A percentile compares a stretch with the other conserved stretches of the same genome.
These are phyloP conservation scores for Tulasnella sp. DNA, from an alignment of 768 basidiomycete species.

Conservation along the genomic window DNA sequence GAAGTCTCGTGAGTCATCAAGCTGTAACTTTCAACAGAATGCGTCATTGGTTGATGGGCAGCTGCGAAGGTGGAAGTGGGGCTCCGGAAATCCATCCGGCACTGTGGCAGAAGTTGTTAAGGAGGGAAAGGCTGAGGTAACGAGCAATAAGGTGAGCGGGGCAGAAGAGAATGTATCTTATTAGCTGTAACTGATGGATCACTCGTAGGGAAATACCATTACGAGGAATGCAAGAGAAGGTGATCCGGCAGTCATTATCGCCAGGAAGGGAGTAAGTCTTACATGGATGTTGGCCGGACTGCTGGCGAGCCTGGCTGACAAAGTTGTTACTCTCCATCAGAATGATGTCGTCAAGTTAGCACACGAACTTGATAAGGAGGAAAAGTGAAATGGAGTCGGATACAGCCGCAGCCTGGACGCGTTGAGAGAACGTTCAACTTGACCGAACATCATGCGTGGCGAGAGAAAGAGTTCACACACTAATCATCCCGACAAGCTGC, in stretches of 20 bases:
- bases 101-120: conserved; percentile 33
- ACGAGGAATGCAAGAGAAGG: conserved; percentile 34
- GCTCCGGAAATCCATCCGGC: conserved; percentile 26
- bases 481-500: too few species aligned
- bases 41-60: too few species aligned
- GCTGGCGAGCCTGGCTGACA: background rate
- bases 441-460: too few species aligned
- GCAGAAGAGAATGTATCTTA: too few species aligned
- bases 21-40: too few species aligned
- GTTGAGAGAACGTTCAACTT: too few species aligned
- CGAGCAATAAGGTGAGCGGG: conserved; percentile 34
- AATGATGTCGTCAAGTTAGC: conserved; percentile 44
- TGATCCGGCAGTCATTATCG: conserved; percentile 41
- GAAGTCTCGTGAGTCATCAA: conserved; percentile 32
- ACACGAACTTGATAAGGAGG: conserved; percentile 38
- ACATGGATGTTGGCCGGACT: background rate
- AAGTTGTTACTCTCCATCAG: conserved; percentile 21
- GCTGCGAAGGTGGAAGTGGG: conserved; percentile 31
- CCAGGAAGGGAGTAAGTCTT: conserved; percentile 33
- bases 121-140: conserved; percentile 35
- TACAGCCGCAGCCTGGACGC: too few species aligned
- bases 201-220: conserved; percentile 36
- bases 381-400: conserved; percentile 22
- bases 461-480: too few species aligned
- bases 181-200: too few species aligned